Evolutionary conservation across 2,329 filamentous ascomycete genomes (phyloP).

Genomic region (Didymosphaeria variabile): DNA sequence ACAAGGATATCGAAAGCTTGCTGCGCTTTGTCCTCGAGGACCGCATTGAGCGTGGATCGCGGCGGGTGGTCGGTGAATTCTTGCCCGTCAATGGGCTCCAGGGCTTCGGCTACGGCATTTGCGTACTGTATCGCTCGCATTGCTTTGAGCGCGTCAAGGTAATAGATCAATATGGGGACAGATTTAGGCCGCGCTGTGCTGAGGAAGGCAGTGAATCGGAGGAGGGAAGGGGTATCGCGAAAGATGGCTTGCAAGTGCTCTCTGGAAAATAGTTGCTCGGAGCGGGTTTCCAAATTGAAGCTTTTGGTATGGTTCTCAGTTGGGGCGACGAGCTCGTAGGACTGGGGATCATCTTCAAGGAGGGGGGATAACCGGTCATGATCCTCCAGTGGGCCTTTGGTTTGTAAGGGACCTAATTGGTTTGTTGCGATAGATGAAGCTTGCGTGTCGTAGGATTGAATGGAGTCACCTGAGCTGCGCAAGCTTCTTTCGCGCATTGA

Average conservation of each 20-base stretch:
- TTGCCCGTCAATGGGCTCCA: slow-evolving; percentile 65
- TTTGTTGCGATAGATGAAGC: slow-evolving; percentile 44
- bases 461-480: slow-evolving; percentile 46
- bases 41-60: slow-evolving; percentile 64
- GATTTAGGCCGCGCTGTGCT: slow-evolving; percentile 67
- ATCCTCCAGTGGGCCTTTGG: slow-evolving; percentile 52
- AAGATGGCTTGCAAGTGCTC: slow-evolving; percentile 74
- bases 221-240: slow-evolving; percentile 67
- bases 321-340: slow-evolving; percentile 63
- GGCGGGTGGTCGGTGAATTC: slow-evolving; percentile 64
- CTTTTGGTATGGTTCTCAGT: slow-evolving; percentile 36
- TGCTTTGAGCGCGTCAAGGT: slow-evolving; percentile 75
- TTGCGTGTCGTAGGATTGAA: slow-evolving; percentile 46
- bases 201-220: slow-evolving; percentile 74
- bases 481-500: slow-evolving; percentile 17
- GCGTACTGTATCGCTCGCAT: slow-evolving; percentile 75
- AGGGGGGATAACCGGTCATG: slow-evolving; percentile 57
- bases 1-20: slow-evolving; percentile 71
- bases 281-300: slow-evolving; percentile 70
- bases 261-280: slow-evolving; percentile 71
- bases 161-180: slow-evolving; percentile 73
- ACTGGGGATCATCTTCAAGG: slow-evolving; percentile 62
- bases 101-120: slow-evolving; percentile 71
- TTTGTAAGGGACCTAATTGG: slow-evolving; percentile 55
- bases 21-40: slow-evolving; percentile 70